phyloP scores from a whole-genome alignment of 1,139 yeast genomes.

The Suhomyces yuchorum region DNA sequence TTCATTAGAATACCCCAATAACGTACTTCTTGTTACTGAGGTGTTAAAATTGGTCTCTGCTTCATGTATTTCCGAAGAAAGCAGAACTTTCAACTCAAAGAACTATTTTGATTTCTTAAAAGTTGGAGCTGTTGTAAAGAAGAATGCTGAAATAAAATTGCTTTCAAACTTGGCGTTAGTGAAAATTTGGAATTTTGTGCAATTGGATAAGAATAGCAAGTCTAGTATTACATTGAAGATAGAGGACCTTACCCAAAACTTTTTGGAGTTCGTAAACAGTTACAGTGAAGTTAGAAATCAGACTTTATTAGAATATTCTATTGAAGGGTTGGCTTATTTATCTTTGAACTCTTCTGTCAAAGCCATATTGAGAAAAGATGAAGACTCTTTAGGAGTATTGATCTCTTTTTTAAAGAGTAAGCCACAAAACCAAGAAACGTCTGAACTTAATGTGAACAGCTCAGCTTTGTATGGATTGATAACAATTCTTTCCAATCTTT shows the following conservation, averaged over 20 bases:
- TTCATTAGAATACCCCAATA: slow-evolving; percentile 14
- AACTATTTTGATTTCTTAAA: slow-evolving; percentile 33
- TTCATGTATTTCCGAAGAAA: slow-evolving; percentile 41
- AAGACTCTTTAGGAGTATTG: slow-evolving; percentile 27
- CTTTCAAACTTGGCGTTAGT: slow-evolving; percentile 38
- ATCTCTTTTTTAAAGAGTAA: slow-evolving; percentile 17
- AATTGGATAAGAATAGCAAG: slow-evolving; percentile 25
- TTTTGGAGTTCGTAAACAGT: slow-evolving; percentile 9
- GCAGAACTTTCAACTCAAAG: slow-evolving; percentile 36
- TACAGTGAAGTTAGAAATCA: slow-evolving; percentile 5
- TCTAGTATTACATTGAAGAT: neutral
- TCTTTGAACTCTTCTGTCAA: slow-evolving; percentile 40
- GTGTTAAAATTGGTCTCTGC: slow-evolving; percentile 32
- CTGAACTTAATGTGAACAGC: slow-evolving; percentile 1
- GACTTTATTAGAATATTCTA: slow-evolving; percentile 23
- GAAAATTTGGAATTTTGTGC: slow-evolving; percentile 48
- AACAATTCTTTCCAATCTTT: slow-evolving; percentile 39
- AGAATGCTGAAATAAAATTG: slow-evolving; percentile 24
- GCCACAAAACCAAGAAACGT: neutral
- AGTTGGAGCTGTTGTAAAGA: slow-evolving; percentile 21
- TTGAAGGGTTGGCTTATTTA: slow-evolving; percentile 53
- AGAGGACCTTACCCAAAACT: slow-evolving; percentile 10
- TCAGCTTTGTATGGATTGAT: slow-evolving; percentile 38
- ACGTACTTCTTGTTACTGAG: slow-evolving; percentile 17
- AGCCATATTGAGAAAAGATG: slow-evolving; percentile 35